Conservation (phyloP, 352 stramenopile species). For the Phytophthora niederhauseri region DNA sequence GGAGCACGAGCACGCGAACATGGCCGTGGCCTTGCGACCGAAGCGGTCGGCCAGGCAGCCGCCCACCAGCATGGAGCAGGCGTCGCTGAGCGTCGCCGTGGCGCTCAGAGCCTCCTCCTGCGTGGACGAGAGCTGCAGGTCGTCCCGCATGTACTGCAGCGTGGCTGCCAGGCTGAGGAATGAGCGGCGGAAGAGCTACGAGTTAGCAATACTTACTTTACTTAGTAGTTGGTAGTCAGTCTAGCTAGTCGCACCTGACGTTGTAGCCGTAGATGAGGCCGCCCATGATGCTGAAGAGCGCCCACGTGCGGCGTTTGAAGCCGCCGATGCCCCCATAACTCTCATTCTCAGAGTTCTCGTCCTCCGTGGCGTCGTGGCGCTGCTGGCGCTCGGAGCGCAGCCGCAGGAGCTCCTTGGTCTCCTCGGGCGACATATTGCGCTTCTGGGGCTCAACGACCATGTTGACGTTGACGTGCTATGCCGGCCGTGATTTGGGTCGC, state of each 20-base stretch:
- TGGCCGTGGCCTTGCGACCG: conserved; percentile 70
- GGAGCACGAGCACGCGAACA: conserved; percentile 75
- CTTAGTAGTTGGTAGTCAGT: not conserved
- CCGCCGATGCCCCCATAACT: conserved; percentile 21
- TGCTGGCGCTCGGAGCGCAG: conserved; percentile 41
- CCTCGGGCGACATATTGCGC: conserved; percentile 41
- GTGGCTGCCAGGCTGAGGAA: conserved; percentile 60
- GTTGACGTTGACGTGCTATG: conserved; percentile 27
- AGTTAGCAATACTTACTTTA: not conserved
- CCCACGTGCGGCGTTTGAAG: conserved; percentile 66
- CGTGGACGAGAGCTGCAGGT: conserved; percentile 63
- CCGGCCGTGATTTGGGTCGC: not conserved
- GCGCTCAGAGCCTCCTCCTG: conserved; percentile 82
- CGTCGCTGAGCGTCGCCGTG: conserved; percentile 81
- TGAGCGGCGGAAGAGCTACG: not conserved
- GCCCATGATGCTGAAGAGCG: conserved; percentile 81
- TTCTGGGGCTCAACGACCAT: conserved; percentile 13
- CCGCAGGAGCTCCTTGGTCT: conserved; percentile 70
- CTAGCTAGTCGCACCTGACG: conserved; percentile 42
- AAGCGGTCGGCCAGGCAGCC: conserved; percentile 75
- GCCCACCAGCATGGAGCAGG: conserved; percentile 79
- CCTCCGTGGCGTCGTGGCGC: conserved; percentile 8
- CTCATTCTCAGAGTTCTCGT: conserved; percentile 4
- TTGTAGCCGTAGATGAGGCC: conserved; percentile 92
- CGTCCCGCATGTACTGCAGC: conserved; percentile 83